Base-by-base conservation (phyloP, 1,284 basidiomycete species). In the Agaricales sp. region DNA sequence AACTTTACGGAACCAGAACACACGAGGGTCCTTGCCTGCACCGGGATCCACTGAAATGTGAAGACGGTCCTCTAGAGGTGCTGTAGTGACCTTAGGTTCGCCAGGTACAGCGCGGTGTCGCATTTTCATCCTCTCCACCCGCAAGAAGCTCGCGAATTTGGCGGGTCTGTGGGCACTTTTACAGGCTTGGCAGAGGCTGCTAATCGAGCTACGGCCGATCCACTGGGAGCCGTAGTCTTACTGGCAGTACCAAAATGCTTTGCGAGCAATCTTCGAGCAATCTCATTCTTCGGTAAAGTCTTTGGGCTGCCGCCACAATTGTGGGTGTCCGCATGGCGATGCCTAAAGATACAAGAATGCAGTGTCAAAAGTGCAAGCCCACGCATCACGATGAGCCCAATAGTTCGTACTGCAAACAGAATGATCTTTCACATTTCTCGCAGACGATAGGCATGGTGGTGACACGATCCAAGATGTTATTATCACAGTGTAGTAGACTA, bases 71-170 rank as follows among this genome's bases (percentile, higher is more conserved):
- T 74, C 70, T 20, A 75, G 54, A 21, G 76, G 66, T 14, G 67
- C 63, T 2, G 59, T 49, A 47, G 66, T 72, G 56, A 80, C 77
- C 56, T 70, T 78, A 11, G 73, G 68, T 56, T 88, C 80, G 2
- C 68, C 77, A 3, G 86, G 75, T 37, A 67, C 56, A 11, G 87
- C 87, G 46, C 67, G 71, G 59, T 84, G 84, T 47, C 80, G 77
- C 73, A 88, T 75, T 58, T 79, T 85, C 74, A 89, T 85, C 4
- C 80, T 57, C 56, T 80, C 74, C 11, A 87, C 62, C 56, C 78
- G 78, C 48, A 70, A 68, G 47, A 71, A 61, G 54, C 78, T 75
- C 0, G 71, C 75, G 13, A 73, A 59, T 56, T 80, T 82, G 53
- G 67, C 71, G 78, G 71, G 55, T 81, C 73, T 2, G 67, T 68